These are phyloP conservation scores for Chlorencoelia australis DNA, from an alignment of 2,329 filamentous ascomycete genomes.

Conservation along the genomic window DNA sequence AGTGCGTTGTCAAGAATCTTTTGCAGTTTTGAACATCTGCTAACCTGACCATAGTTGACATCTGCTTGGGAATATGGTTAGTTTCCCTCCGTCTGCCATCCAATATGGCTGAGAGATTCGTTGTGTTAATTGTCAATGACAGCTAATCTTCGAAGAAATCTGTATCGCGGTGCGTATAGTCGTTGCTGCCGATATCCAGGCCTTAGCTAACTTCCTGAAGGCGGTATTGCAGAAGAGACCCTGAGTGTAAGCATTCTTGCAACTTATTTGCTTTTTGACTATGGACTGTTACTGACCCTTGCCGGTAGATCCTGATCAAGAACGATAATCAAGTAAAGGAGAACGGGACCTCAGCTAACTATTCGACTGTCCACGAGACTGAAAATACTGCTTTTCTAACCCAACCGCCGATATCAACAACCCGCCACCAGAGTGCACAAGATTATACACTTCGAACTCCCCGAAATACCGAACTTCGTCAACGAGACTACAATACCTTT, in stretches of 20 bases:
- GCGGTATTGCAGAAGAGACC: constrained; percentile 38
- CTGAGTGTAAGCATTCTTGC: constrained; percentile 27
- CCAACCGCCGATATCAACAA: constrained; percentile 9
- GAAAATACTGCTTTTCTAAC: constrained; percentile 12
- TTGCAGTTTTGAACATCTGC: constrained; percentile 1
- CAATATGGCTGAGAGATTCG: background rate
- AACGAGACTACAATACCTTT: constrained; percentile 12
- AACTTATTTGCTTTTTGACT: background rate
- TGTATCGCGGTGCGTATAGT: too few relatives aligned
- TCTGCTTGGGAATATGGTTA: constrained; percentile 45
- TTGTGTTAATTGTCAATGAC: constrained; percentile 8
- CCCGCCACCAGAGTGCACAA: constrained; percentile 12
- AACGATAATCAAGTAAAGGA: constrained; percentile 13
- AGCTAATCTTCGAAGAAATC: constrained; percentile 36
- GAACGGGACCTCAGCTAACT: constrained; percentile 9
- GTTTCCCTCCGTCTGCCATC: constrained; percentile 9
- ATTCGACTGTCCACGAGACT: constrained; percentile 10
- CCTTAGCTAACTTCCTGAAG: too few relatives aligned
- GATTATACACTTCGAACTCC: constrained; percentile 18
- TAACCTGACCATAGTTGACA: constrained; percentile 17
- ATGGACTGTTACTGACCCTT: constrained; percentile 9
- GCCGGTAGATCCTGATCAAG: constrained; percentile 20
- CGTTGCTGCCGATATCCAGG: too few relatives aligned
- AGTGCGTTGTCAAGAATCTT: constrained; percentile 33
- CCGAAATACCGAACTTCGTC: constrained; percentile 14